Base-by-base conservation (phyloP, 2,329 filamentous ascomycete species). In the Penicillium sp. region DNA sequence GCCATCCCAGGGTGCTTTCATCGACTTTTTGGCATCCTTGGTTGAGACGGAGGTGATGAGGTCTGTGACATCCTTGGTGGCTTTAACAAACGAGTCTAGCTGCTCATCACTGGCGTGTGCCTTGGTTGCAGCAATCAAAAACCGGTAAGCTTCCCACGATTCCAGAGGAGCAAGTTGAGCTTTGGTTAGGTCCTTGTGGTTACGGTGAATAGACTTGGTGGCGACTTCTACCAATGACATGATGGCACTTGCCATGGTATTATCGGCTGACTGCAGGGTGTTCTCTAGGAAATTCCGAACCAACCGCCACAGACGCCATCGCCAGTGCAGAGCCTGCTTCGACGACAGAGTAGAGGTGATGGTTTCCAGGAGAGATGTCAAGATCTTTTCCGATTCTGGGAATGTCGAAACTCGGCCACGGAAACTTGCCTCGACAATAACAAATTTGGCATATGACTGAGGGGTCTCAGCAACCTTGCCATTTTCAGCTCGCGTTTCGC, bases 291-390 rank as follows among this genome's bases (percentile, higher is more conserved):
- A 53, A 57, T 71, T 72, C 42, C 69, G 66, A 43, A 67, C 55
- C 34, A 76, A 61, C 51, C 72, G 69, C 75, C 75, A 77, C 45
- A 77, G 48, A 20, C 75, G 71, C 75, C 75, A 77, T 53, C 69
- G 66, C 74, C 74, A 77, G 55, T 70, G 69, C 22, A 69, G 45
- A 22, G 52, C 53, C 43, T 69, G 64, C 52, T 69, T 68, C 2
- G 68, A 71, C 20, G 66, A 69, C 9, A 76, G 55, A 1, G 73
- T 69, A 11, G 66, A 58, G 11, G 58, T 62, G 16, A 69, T 35
- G 5, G 65, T 68, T 34, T 69, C 64, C 5, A 74, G 50, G 7
- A 74, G 53, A 31, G 56, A 58, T 7, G 53, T 50, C 40, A 74
- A 55, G 14, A 56, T 54, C 38, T 67, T 64, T 26, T 67, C 63